Conservation (phyloP, 2,329 filamentous ascomycete species). For the Pseudogymnoascus sp. region DNA sequence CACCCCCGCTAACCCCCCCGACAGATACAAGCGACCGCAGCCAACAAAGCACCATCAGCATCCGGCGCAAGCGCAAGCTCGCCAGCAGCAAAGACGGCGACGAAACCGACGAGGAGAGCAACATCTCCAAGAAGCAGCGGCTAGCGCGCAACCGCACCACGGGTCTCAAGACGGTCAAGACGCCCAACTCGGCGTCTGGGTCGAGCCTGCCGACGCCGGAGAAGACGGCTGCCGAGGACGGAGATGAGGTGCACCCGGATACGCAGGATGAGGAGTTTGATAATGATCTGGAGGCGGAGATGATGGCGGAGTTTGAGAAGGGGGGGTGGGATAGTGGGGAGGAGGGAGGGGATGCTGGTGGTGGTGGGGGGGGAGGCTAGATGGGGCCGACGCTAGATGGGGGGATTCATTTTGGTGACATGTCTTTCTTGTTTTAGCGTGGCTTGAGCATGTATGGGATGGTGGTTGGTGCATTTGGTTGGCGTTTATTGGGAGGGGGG, state of each 20-base stretch:
- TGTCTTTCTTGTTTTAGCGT: neutral
- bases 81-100: constrained; percentile 36
- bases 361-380: neutral
- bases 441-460: neutral
- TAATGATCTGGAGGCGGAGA: constrained; percentile 49
- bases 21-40: constrained; percentile 12
- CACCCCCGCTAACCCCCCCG: neutral
- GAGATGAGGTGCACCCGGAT: constrained; percentile 31
- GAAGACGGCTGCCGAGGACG: constrained; percentile 36
- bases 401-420: neutral
- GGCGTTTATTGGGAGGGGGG: neutral
- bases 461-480: neutral
- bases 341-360: neutral
- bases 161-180: constrained; percentile 38
- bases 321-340: constrained; percentile 27
- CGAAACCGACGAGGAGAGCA: constrained; percentile 40
- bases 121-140: constrained; percentile 43
- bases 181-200: constrained; percentile 31
- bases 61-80: constrained; percentile 18
- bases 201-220: constrained; percentile 35
- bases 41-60: constrained; percentile 10
- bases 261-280: constrained; percentile 37
- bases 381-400: neutral
- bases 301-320: constrained; percentile 37
- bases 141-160: constrained; percentile 39